phyloP scores from a whole-genome alignment of 1,284 basidiomycete species.

The Prillingera fragicola region DNA sequence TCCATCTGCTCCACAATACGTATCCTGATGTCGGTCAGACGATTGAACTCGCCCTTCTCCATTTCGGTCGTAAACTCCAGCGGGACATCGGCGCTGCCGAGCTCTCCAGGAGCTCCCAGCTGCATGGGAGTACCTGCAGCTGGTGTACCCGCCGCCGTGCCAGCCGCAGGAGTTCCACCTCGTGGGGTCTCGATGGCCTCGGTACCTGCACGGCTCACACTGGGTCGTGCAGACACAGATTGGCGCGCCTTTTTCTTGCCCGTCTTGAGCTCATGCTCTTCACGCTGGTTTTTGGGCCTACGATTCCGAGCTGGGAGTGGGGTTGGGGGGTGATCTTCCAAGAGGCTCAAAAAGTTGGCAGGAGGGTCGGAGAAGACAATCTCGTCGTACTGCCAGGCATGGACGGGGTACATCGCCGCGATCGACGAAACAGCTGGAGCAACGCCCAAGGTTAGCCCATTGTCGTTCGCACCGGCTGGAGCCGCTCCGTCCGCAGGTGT shows the following conservation, averaged over 20 bases:
- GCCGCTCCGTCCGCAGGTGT: slow-evolving; percentile 1
- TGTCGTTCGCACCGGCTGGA: not conserved
- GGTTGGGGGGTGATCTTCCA: slow-evolving; percentile 77
- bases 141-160: slow-evolving; percentile 11
- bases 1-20: slow-evolving; percentile 53
- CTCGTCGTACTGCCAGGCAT: slow-evolving; percentile 99
- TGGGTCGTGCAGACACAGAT: not conserved
- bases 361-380: slow-evolving; percentile 94
- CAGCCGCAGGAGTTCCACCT: slow-evolving; percentile 19
- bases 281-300: slow-evolving; percentile 36
- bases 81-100: slow-evolving; percentile 44
- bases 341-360: slow-evolving; percentile 75
- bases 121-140: slow-evolving; percentile 8
- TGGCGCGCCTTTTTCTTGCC: slow-evolving; percentile 19
- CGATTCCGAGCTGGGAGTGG: slow-evolving; percentile 63
- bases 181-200: slow-evolving; percentile 3
- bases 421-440: slow-evolving; percentile 21
- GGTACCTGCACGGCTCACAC: slow-evolving; percentile 10
- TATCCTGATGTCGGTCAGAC: slow-evolving; percentile 71
- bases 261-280: slow-evolving; percentile 38
- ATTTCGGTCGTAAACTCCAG: slow-evolving; percentile 77
- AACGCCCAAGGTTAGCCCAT: not conserved
- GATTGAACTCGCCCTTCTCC: slow-evolving; percentile 77
- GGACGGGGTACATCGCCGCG: slow-evolving; percentile 54
- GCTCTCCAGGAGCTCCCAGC: slow-evolving; percentile 37